These are phyloP conservation scores for Lentinula lateritia DNA, from an alignment of 768 basidiomycete species.

Conservation along the genomic window DNA sequence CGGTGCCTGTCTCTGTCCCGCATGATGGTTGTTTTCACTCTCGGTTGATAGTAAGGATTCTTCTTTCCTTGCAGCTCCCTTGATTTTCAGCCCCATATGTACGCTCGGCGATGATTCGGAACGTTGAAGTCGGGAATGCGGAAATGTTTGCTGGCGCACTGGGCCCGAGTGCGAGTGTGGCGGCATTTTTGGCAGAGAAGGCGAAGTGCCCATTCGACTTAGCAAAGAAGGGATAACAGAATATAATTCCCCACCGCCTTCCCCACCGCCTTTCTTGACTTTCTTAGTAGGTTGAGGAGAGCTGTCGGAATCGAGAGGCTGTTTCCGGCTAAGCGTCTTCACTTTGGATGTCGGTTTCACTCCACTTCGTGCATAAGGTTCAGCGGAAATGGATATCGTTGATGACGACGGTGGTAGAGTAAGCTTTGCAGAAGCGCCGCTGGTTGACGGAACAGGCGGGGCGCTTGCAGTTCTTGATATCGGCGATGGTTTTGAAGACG, in stretches of 20 bases:
- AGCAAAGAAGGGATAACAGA: conserved; percentile 32
- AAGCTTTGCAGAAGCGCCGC: background rate
- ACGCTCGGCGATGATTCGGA: background rate
- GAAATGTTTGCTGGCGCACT: conserved; percentile 4
- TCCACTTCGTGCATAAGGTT: background rate
- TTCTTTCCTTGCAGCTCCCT: background rate
- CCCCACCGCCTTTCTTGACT: conserved; percentile 17
- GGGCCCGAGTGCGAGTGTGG: background rate
- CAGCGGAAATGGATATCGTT: background rate
- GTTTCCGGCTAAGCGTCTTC: background rate
- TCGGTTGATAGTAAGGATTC: background rate
- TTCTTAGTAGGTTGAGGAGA: conserved; percentile 1
- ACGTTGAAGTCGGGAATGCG: background rate
- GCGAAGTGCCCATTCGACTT: conserved; percentile 30
- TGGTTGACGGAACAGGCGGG: background rate
- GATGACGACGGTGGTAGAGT: background rate
- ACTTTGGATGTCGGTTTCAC: background rate
- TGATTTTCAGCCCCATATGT: conserved; percentile 4
- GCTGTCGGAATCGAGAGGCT: background rate
- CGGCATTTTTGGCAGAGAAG: background rate
- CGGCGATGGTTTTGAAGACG: background rate
- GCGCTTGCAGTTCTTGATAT: background rate
- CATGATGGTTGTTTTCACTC: background rate
- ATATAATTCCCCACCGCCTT: conserved; percentile 11
- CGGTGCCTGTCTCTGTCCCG: background rate